Evolutionary conservation across 2,329 filamentous ascomycete species (phyloP), one percentile per base, ranked within the genome.

Genomic region (Xylariaceae sp.): DNA sequence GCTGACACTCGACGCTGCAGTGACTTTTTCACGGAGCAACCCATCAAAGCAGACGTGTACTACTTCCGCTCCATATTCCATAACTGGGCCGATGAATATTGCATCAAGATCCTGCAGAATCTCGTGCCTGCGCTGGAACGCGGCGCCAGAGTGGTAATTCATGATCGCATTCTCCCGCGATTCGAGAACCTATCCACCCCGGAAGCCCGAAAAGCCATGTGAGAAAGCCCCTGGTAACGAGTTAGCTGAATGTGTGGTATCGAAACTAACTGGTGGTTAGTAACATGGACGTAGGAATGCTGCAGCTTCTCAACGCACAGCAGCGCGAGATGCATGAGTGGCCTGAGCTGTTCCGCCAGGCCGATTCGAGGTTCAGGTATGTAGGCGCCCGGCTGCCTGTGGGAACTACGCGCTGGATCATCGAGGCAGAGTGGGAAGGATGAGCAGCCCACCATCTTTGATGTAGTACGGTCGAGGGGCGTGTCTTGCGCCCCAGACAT

Each of bases 11-110:
- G 18, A 7, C 21, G 41, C 15, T 34, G 13, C 37, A 65, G 63
- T 45, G 56, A 63, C 49, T 65, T 61, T 47, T 62, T 65, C 42
- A 61, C 48, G 0, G 47, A 54, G 16, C 60, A 63, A 44, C 43
- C 57, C 5, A n/a, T 59, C 10, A 36, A 9, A 3, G 62, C 52
- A 1, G 57, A 63, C 19, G 58, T 65, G 5, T 66, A 63, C 45
- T 65, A 59, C 39, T 61, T 70, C 46, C 64, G 65, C 1, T 65
- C 58, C 34, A 67, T 67, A 18, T 63, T 68, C 22, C 67, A 68
- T 26, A 63, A 68, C 41, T 70, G 65, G 65, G 51, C 59, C 1
- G 67, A 70, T 39, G 66, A 68, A 37, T 65, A 69, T 47, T 66
- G 62, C 51, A 55, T 68, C 42, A 57, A 63, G 22, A 65, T 69